Percentiles rank a stretch among this genome's conserved stretches.
These are phyloP conservation scores for Climacium dendroides DNA, from an alignment of 225 moss, liverwort and hornwort species.

Conservation along the genomic window DNA sequence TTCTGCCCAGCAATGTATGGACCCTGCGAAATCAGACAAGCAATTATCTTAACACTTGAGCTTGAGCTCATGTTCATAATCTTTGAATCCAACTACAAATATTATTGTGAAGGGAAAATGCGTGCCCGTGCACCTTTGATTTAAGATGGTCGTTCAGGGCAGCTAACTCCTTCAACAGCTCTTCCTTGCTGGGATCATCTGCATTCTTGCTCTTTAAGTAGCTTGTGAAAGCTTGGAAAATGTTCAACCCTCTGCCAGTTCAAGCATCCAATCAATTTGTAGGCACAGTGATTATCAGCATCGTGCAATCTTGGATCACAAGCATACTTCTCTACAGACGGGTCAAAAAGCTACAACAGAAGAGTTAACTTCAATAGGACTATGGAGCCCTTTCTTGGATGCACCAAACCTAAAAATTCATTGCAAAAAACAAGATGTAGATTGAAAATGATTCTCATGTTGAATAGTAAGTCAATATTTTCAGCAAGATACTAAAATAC, in stretches of 20 bases:
- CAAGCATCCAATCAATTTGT: background rate
- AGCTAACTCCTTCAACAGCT: conserved; percentile 45
- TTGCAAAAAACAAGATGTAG: background rate
- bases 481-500: background rate
- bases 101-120: background rate
- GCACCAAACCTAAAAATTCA: background rate
- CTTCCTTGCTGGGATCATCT: conserved; percentile 44
- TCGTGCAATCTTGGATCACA: background rate
- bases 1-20: conserved; percentile 67
- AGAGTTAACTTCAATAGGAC: background rate
- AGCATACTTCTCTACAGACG: background rate
- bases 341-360: background rate
- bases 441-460: background rate
- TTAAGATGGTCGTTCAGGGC: conserved; percentile 55
- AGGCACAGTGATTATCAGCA: too few relatives aligned
- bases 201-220: conserved; percentile 66
- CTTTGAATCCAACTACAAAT: background rate
- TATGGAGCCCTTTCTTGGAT: background rate
- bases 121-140: background rate
- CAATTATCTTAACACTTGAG: background rate
- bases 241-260: conserved; percentile 32
- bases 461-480: too few relatives aligned
- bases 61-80: background rate
- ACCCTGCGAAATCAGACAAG: conserved; percentile 28
- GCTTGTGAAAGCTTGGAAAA: conserved; percentile 63